A percentile compares a stretch with the other conserved stretches of the same genome.
Evolutionary conservation across 257 asterid genomes (phyloP).

Genomic region (Petrea volubilis): DNA sequence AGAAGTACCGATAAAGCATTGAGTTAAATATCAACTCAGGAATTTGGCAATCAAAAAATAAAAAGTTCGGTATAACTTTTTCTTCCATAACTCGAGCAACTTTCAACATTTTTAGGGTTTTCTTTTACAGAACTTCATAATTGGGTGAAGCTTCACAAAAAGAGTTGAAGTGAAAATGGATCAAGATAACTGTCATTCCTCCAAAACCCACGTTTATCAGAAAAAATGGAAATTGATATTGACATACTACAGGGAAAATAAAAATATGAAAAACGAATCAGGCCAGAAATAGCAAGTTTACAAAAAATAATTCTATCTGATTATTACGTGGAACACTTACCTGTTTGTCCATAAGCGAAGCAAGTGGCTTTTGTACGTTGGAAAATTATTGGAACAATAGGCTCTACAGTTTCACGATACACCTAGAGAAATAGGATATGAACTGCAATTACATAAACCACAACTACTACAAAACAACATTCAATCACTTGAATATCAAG

Average conservation of each 20-base stretch:
- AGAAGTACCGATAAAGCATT: not conserved
- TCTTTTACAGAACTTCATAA: not conserved
- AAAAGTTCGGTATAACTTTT: too few relatives aligned
- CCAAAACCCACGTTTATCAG: not conserved
- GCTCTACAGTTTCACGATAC: constrained; percentile 81
- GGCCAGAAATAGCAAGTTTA: constrained; percentile 12
- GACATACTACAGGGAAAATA: not conserved
- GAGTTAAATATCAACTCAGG: not conserved
- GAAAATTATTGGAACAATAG: constrained; percentile 87
- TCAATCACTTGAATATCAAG: not conserved
- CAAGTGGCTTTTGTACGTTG: constrained; percentile 95
- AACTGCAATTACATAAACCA: constrained; percentile 13
- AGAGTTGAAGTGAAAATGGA: not conserved
- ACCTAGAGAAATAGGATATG: constrained; percentile 44
- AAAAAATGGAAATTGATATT: not conserved
- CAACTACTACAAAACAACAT: not conserved
- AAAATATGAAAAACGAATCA: not conserved
- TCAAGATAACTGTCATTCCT: not conserved
- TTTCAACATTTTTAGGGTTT: not conserved
- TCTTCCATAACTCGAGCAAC: not conserved
- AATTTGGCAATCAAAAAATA: not conserved
- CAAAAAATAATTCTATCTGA: not conserved
- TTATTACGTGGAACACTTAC: constrained; percentile 41
- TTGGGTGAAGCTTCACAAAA: not conserved
- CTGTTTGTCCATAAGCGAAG: constrained; percentile 98